Base-by-base conservation (phyloP, 305 asterid species). In the Solanum hybrid region DNA sequence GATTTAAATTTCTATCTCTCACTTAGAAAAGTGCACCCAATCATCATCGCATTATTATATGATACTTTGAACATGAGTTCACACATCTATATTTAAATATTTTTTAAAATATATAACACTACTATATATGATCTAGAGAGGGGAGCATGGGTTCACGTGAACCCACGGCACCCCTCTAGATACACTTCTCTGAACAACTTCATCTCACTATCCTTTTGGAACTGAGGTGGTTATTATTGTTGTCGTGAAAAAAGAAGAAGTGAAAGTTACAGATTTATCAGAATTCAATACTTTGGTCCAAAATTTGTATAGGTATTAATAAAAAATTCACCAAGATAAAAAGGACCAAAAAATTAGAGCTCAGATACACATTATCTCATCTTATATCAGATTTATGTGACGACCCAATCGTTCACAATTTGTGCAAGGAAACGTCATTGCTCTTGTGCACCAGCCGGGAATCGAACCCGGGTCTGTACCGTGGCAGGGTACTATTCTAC, bases 381-480 rank as follows among this genome's bases (percentile, higher is more conserved):
- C 73, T 64, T 22, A 22, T 7, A 64, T 22, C 29, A 64, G 3
- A 64, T 9, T 6, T 8, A 2, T 1, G 29, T 64, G 27, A 64
- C 29, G 0, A 64, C 73, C 73, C 73, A 64, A 51, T 64, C 29
- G 29, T 64, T 64, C 73, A 64, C 73, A 4, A 22, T 0, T 22
- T 7, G 73, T 66, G 73, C 73, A 9, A 64, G 26, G 4, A 1
- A 7, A 32, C 1, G 1, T 64, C 72, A 64, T 22, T 0, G 27
- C 72, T 9, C 72, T 6, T 94, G 96, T 94, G 96, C 94, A 93
- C 94, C 96, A 93, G 95, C 96, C 94, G 94, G 95, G 96, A 95
- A 93, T 93, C 95, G 95, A 95, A 94, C 96, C 96, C 96, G 93
- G 96, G 94, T 93, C 95, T 93, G 95, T 92, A 95, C 96, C 92